Evolutionary conservation across 305 asterid genomes (phyloP).

Genomic region (Rubia tinctorum): DNA sequence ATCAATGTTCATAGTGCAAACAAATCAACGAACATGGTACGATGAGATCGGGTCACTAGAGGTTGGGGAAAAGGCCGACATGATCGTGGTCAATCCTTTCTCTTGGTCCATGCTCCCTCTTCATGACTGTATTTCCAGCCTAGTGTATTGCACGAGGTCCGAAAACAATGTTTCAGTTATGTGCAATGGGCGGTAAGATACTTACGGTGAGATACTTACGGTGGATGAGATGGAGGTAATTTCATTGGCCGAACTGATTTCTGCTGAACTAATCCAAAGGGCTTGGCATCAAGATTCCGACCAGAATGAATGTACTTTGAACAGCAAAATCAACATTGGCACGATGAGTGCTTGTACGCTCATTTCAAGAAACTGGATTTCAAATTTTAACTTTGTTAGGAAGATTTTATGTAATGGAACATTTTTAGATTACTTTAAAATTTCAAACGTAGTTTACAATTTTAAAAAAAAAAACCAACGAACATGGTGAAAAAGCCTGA

Average conservation of each 20-base stretch:
- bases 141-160: constrained; percentile 73
- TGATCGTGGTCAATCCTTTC: constrained; percentile 58
- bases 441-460: too few species aligned
- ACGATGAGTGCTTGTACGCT: too few species aligned
- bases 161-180: constrained; percentile 65
- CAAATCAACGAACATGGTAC: too few species aligned
- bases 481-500: too few species aligned
- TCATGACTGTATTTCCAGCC: constrained; percentile 78
- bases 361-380: neutral
- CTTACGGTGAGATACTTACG: constrained; percentile 48
- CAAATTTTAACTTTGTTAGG: neutral
- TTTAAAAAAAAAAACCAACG: too few species aligned
- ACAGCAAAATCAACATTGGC: neutral
- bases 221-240: constrained; percentile 60
- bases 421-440: too few species aligned
- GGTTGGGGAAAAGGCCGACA: too few species aligned
- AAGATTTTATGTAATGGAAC: neutral
- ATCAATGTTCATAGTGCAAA: too few species aligned
- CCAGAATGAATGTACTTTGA: constrained; percentile 41
- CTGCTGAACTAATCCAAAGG: constrained; percentile 47
- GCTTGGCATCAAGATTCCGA: constrained; percentile 56
- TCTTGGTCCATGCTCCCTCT: constrained; percentile 79
- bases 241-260: constrained; percentile 45
- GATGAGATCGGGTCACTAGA: too few species aligned
- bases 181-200: constrained; percentile 75